Conservation (phyloP, 1,139 yeast species). For the Komagataea norvegica region DNA sequence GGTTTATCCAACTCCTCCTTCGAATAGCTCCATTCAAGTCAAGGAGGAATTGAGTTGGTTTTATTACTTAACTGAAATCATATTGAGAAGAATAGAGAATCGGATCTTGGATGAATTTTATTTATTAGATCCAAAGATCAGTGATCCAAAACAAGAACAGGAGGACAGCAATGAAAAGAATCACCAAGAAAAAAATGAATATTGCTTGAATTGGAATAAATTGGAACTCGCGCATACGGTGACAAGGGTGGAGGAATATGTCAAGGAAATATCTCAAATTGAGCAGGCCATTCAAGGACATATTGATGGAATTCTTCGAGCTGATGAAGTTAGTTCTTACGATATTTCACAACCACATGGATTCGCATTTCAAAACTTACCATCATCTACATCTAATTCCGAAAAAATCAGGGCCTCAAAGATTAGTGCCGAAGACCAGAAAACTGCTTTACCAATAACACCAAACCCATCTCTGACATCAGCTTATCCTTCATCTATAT, state of each 20-base stretch:
- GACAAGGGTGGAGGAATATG: constrained; percentile 9
- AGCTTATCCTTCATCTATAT: constrained; percentile 8
- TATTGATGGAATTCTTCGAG: constrained; percentile 12
- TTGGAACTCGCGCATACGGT: constrained; percentile 13
- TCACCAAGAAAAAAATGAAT: constrained; percentile 12
- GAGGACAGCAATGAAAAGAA: constrained; percentile 2
- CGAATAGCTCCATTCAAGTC: constrained; percentile 32
- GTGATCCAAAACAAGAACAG: no score
- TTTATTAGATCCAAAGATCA: constrained; percentile 11
- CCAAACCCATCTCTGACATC: constrained; percentile 7
- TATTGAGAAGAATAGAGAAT: constrained; percentile 44
- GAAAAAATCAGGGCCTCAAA: no score
- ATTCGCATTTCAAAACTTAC: constrained; percentile 14
- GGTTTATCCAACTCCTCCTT: constrained; percentile 40
- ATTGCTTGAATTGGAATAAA: constrained; percentile 19
- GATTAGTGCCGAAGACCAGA: neutral
- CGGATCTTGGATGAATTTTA: constrained; percentile 39
- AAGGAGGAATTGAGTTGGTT: constrained; percentile 40
- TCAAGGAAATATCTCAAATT: constrained; percentile 20
- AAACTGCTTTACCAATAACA: constrained; percentile 7
- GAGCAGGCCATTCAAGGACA: constrained; percentile 18
- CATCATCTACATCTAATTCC: neutral
- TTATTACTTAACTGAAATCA: constrained; percentile 45
- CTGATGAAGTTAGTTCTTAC: constrained; percentile 10
- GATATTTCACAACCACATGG: constrained; percentile 22